Evolutionary conservation across 345 rosid genomes (phyloP), one percentile per base, ranked within the genome.

Genomic region (Kernera saxatilis): DNA sequence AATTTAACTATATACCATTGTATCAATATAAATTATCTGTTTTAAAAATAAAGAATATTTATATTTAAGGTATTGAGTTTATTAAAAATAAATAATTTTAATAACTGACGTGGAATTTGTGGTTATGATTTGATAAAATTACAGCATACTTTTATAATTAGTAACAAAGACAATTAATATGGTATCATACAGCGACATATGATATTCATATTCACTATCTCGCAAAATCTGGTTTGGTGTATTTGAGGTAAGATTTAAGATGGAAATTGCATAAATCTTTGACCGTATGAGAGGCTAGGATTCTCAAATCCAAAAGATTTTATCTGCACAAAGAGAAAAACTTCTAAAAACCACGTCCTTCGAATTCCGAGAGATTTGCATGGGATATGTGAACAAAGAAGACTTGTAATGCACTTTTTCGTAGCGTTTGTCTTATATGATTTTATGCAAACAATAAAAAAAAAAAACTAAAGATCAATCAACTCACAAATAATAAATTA

Each of bases 271-370:
- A 74, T 32, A 35, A 74, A 74, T 74, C 69, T 67, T 74, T 68
- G 78, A 74, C 73, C 64, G n/a, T 40, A 32, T 44, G 32, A 51
- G 55, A 67, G 27, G 15, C 49, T 67, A n/a, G 41, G 69, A 74
- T 74, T 33, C 41, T 74, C 69, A 74, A 59, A 74, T 74, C 78
- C 49, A 39, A 74, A 59, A 74, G 78, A 74, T 74, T 68, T 74
- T 51, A 74, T 74, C 15, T 68, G 73, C 11, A 66, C 10, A 11
- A 25, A 33, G 45, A 71, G 48, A 12, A 25, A 46, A 36, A 58
- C 39, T 48, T 49, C 11, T 49, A 30, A 23, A 23, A 15, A 32
- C 67, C 19, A 59, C 40, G 41, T 67, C 68, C 39, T 29, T 59
- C 49, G 32, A 61, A 18, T 32, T 60, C 40, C 78, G 25, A 75